Evolutionary conservation across 176 grass and related monocot species (phyloP), one percentile per base, ranked within the genome.

Genomic region (Echinochloa phyllopogon): DNA sequence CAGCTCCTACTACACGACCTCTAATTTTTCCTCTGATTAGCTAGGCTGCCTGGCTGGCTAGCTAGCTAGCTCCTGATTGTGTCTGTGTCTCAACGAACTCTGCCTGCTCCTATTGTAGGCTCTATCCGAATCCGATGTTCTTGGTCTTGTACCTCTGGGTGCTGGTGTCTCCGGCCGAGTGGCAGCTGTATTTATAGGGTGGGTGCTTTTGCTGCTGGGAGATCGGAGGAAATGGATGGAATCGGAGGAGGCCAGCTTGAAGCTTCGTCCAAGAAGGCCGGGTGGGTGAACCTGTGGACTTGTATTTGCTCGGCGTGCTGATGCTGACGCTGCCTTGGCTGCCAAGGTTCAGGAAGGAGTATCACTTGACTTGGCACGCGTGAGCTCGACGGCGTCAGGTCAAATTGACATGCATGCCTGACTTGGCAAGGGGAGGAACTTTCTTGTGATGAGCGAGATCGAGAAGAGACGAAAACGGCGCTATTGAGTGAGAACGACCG

Each of bases 241-340:
- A 33, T 33, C 29, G 29, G 29, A 33, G 29, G 52, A 4, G 5
- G 18, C 6, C 0, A 40, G 64, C 38, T 42, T 47, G 68, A 71
- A 71, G 69, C 69, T 48, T 72, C 69, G 10, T 72, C 68, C 68
- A 47, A 42, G 41, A 47, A 45, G 20, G 41, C n/a, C n/a, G 55
- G 57, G 9, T 6, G 18, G 48, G 29, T 16, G 14, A 38, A 9
- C 20, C 36, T 67, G 64, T 40, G 8, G 64, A 67, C 64, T 40
- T 10, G 36, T 20, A 25, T 21, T 4, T 20, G 1, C 27, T 67
- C 14, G 8, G 0, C 25, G 33, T 18, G 12, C 11, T 36, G 57
- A 60, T 17, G 52, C n/a, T 64, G 61, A 29, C 17, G 64, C 72
- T 75, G 72, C 33, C 72, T 75, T 55, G 72, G 72, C 0, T 56